phyloP scores from a whole-genome alignment of 2,329 filamentous ascomycete genomes.

The Cercospora canescens region DNA sequence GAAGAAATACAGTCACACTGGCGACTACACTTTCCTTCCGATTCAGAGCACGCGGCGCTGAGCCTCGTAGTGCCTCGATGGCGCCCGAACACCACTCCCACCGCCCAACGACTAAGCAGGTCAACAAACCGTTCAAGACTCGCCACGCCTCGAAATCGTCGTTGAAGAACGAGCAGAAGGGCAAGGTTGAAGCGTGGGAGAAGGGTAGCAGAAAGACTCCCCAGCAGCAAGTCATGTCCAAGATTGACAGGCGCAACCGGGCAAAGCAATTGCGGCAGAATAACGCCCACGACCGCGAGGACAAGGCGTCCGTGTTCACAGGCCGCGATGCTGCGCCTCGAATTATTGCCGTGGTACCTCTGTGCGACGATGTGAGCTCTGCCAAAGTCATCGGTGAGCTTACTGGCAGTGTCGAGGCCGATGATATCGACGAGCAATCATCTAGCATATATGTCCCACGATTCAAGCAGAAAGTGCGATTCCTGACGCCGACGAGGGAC shows the following conservation, averaged over 20 bases:
- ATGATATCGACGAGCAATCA: slow-evolving; percentile 60
- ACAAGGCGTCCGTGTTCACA: slow-evolving; percentile 77
- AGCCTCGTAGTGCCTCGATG: slow-evolving; percentile 60
- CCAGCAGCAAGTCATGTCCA: slow-evolving; percentile 96
- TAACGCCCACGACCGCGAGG: slow-evolving; percentile 81
- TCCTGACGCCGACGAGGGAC: slow-evolving; percentile 72
- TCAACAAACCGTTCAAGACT: slow-evolving; percentile 90
- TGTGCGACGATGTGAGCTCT: slow-evolving; percentile 72
- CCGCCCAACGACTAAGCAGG: slow-evolving; percentile 84
- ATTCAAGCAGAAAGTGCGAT: slow-evolving; percentile 94
- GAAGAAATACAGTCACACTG: slow-evolving; percentile 21
- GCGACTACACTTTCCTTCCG: slow-evolving; percentile 61
- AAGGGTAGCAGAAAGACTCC: slow-evolving; percentile 71
- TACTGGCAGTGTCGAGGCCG: slow-evolving; percentile 77
- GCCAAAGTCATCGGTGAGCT: slow-evolving; percentile 67
- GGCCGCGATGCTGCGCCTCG: slow-evolving; percentile 84
- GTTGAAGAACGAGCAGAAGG: slow-evolving; percentile 82
- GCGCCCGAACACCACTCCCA: slow-evolving; percentile 77
- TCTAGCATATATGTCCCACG: slow-evolving; percentile 72
- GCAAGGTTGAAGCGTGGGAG: slow-evolving; percentile 73
- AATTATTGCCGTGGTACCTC: slow-evolving; percentile 82
- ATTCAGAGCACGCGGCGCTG: slow-evolving; percentile 74
- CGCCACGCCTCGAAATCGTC: slow-evolving; percentile 86
- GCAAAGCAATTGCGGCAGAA: slow-evolving; percentile 83
- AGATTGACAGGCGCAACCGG: slow-evolving; percentile 92